Percentiles rank a stretch among this genome's conserved stretches.
These are phyloP conservation scores for barley (Hordeum vulgare) DNA, from an alignment of 176 grass and related monocot species.

Conservation along the genomic window DNA sequence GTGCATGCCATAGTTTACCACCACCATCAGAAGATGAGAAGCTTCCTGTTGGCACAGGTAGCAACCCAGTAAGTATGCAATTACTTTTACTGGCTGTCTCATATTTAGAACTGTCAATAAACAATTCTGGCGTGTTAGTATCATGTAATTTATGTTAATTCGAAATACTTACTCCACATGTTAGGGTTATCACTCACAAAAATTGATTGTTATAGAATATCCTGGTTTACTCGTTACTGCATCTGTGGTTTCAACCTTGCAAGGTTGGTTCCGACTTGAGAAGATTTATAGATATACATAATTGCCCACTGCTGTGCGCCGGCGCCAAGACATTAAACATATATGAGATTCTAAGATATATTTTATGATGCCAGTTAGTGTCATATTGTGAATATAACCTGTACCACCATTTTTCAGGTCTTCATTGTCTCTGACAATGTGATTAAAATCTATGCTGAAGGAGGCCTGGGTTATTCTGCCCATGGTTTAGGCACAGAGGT, in stretches of 20 bases:
- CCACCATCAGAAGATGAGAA: conserved; percentile 71
- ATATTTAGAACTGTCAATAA: not conserved
- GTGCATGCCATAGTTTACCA: conserved; percentile 59
- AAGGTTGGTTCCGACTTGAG: not conserved
- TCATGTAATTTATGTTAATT: not conserved
- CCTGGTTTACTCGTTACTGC: conserved; percentile 15
- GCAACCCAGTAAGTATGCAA: conserved; percentile 91
- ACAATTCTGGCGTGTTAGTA: not conserved
- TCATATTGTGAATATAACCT: conserved; percentile 15
- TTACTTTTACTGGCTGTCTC: not conserved
- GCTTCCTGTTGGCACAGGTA: conserved; percentile 97
- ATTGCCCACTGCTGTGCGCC: not conserved
- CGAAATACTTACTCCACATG: not conserved
- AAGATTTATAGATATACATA: not conserved
- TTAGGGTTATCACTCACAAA: not conserved
- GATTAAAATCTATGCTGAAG: conserved; percentile 90
- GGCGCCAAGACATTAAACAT: not conserved
- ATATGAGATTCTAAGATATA: conserved; percentile 14
- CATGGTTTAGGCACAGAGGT: conserved; percentile 94
- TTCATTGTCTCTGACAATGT: conserved; percentile 83
- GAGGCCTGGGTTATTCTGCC: conserved; percentile 53
- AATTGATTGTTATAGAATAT: conserved; percentile 14
- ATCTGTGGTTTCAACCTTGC: not conserved
- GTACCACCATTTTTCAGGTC: conserved; percentile 48
- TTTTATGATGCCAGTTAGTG: not conserved